Evolutionary conservation across 2,329 filamentous ascomycete genomes (phyloP).

Genomic region (Penicillium sp.): DNA sequence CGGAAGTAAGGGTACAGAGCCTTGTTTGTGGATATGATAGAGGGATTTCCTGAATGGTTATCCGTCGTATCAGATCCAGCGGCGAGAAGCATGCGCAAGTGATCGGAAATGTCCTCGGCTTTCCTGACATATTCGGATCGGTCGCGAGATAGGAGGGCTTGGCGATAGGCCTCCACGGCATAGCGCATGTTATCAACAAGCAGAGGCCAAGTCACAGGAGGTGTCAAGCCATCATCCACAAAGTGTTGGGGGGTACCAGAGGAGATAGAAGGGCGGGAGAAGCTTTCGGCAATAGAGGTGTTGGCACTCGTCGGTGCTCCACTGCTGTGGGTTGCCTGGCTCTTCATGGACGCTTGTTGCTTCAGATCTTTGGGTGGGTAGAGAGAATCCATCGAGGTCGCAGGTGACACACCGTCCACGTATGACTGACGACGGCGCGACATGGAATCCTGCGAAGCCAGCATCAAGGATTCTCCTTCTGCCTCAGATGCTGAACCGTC

Average conservation of each 20-base stretch:
- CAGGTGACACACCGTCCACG: constrained; percentile 74
- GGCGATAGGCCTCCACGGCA: constrained; percentile 85
- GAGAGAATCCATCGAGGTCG: constrained; percentile 89
- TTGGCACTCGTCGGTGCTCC: constrained; percentile 54
- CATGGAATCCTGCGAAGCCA: constrained; percentile 68
- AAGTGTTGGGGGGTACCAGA: constrained; percentile 73
- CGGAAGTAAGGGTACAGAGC: constrained; percentile 95
- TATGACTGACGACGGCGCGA: constrained; percentile 67
- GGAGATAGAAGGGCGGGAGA: constrained; percentile 45
- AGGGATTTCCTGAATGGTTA: constrained; percentile 97
- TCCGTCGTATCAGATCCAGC: constrained; percentile 96
- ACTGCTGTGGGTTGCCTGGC: constrained; percentile 33
- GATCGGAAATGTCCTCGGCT: constrained; percentile 98
- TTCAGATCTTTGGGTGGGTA: constrained; percentile 66
- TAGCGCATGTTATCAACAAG: constrained; percentile 91
- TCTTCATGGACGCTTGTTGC: constrained; percentile 20
- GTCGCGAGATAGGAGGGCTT: constrained; percentile 80
- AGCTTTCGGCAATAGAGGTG: constrained; percentile 57
- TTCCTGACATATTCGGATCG: constrained; percentile 88
- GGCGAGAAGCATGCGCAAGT: constrained; percentile 87
- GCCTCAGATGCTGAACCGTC: constrained; percentile 88
- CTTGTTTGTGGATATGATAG: constrained; percentile 99
- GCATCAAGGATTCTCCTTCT: constrained; percentile 73
- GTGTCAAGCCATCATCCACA: constrained; percentile 82
- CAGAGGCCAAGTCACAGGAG: constrained; percentile 82